Percentiles rank a stretch among this genome's conserved stretches.
phyloP scores from a whole-genome alignment of 2,329 filamentous ascomycete species.

The Penicillium sp. region DNA sequence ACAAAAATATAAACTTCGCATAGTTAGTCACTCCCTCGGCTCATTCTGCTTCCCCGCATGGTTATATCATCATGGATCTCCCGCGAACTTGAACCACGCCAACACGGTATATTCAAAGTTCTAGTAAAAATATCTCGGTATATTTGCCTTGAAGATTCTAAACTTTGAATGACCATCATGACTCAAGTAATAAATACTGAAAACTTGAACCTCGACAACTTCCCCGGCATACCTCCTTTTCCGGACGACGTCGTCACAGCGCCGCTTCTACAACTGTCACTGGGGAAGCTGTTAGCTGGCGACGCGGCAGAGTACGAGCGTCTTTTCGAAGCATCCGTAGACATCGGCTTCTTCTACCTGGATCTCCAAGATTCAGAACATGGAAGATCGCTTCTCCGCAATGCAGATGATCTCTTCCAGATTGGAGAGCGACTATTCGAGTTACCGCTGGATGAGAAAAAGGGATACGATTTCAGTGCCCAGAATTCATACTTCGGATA shows the following conservation, averaged over 20 bases:
- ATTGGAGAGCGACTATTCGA: conserved; percentile 54
- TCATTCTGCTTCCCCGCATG: conserved; percentile 27
- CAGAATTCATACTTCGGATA: conserved; percentile 60
- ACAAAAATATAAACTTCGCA: not conserved
- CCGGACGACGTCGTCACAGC: conserved; percentile 48
- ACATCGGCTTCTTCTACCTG: conserved; percentile 63
- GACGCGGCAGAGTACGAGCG: conserved; percentile 40
- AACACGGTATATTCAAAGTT: too few species aligned
- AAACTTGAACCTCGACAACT: conserved; percentile 17
- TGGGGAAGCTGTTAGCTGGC: conserved; percentile 41
- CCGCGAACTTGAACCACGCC: too few species aligned
- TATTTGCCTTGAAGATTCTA: too few species aligned
- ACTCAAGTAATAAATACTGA: not conserved
- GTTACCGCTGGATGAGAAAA: conserved; percentile 55
- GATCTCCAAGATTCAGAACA: conserved; percentile 47
- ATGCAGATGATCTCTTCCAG: conserved; percentile 52
- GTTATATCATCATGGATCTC: too few species aligned
- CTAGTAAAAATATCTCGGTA: too few species aligned
- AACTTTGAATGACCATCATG: not conserved
- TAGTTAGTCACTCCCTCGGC: conserved; percentile 16
- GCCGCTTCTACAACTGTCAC: conserved; percentile 49
- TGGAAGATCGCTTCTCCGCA: conserved; percentile 46
- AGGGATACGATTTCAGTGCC: conserved; percentile 58
- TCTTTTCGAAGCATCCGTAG: conserved; percentile 46
- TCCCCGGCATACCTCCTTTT: conserved; percentile 44